Evolutionary conservation across 1,139 yeast genomes (phyloP).

Genomic region (Blastobotrys capitulatus): DNA sequence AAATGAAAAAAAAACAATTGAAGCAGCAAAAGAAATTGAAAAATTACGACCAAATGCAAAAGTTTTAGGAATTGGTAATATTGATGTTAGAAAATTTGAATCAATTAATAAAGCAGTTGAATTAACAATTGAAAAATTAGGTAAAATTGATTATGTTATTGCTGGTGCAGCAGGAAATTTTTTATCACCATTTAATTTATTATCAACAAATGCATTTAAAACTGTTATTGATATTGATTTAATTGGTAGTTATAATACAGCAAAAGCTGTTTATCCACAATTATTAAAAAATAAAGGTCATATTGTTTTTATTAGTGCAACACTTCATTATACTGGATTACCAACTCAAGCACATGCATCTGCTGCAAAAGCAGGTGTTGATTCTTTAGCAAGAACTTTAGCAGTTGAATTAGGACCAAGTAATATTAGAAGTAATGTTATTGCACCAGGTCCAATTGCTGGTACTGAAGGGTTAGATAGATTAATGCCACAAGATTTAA

Average conservation of each 20-base stretch:
- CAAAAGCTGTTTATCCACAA: constrained; percentile 68
- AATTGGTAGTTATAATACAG: constrained; percentile 81
- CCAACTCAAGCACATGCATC: constrained; percentile 85
- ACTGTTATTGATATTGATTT: constrained; percentile 80
- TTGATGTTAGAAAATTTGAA: constrained; percentile 69
- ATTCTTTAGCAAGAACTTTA: constrained; percentile 72
- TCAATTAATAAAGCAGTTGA: constrained; percentile 58
- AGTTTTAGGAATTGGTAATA: constrained; percentile 61
- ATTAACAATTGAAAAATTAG: constrained; percentile 57
- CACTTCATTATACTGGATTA: constrained; percentile 79
- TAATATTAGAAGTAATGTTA: constrained; percentile 72
- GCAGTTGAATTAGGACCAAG: constrained; percentile 88
- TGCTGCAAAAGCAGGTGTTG: constrained; percentile 93
- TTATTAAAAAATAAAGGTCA: constrained; percentile 59
- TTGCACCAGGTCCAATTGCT: constrained; percentile 84
- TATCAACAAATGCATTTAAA: constrained; percentile 81
- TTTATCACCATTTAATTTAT: constrained; percentile 67
- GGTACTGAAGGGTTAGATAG: constrained; percentile 77
- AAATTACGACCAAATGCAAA: constrained; percentile 51
- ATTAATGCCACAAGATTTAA: constrained; percentile 41
- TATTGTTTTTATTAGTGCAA: constrained; percentile 76
- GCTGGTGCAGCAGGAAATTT: constrained; percentile 98
- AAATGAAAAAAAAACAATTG: constrained; percentile 54
- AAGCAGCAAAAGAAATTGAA: constrained; percentile 62
- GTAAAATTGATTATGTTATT: constrained; percentile 74